Evolutionary conservation across 805 yeast species (phyloP), one percentile per base, ranked within the genome.

Genomic region (Ogataea angusta): DNA sequence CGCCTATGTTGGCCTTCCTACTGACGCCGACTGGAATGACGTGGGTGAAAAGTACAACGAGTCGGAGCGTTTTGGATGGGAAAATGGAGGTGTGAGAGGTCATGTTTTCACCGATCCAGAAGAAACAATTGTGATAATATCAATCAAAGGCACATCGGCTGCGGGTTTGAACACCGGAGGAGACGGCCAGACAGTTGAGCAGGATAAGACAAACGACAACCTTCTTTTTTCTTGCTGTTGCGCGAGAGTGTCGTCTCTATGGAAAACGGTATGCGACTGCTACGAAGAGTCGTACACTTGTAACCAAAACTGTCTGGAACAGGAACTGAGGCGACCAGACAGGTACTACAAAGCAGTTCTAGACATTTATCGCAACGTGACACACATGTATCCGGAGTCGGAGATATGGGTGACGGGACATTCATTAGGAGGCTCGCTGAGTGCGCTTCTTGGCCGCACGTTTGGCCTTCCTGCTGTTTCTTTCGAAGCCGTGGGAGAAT

Each of bases 231-330:
- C 95, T 9, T 93, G 99, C 62, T 93, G 99, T 61, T 93, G 99
- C 66, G 98, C 96, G 0, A 73, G 97, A 27, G 83, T 91, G 1
- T 78, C 93, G 27, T 89, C 88, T 49, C 64, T 87, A 63, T 93
- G 98, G 99, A 78, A 83, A 6, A 85, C 97, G 0, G 98, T 89
- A 1, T 93, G 99, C 64, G 96, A 89, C 61, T 93, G 99, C 59
- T 91, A 83, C 57, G 76, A 80, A 46, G 78, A 76, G 38, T 76
- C 95, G 0, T 87, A 86, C 61, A 85, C 91, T 0, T 93, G 99
- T 64, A 82, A 89, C 62, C 93, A 88, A 62, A 75, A 74, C 43
- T 93, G 99, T 57, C 64, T 93, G 18, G 97, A 89, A 59, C 69
- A 67, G 36, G 95, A 86, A 55, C 63, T 90, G 36, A 68, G 76